A percentile compares a stretch with the other conserved stretches of the same genome.
Evolutionary conservation across 345 rosid species (phyloP).

Genomic region (Erodium maritimum): DNA sequence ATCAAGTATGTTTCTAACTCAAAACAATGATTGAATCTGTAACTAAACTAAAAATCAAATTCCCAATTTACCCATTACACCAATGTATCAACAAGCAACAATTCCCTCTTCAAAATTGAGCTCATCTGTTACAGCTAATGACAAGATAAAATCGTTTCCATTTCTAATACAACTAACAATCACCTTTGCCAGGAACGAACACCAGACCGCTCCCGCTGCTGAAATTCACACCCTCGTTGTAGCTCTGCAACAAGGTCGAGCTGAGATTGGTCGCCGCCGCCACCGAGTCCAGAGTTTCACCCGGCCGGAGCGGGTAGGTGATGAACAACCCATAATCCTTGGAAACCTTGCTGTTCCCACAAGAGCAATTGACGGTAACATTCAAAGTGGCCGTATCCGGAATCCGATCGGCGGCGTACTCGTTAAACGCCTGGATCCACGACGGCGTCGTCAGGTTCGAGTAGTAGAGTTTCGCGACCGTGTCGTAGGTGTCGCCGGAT

Average conservation of each 20-base stretch:
- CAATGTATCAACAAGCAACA: no score
- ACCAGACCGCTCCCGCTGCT: constrained; percentile 54
- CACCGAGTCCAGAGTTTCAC: constrained; percentile 35
- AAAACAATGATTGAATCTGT: neutral
- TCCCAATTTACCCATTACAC: neutral
- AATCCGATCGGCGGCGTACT: constrained; percentile 17
- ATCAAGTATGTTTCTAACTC: neutral
- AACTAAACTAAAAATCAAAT: neutral
- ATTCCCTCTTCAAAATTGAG: neutral
- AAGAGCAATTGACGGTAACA: constrained; percentile 66
- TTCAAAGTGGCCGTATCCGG: constrained; percentile 29
- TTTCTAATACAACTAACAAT: neutral
- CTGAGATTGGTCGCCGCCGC: constrained; percentile 24
- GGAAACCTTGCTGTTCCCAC: constrained; percentile 40
- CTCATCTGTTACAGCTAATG: neutral
- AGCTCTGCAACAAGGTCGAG: constrained; percentile 31
- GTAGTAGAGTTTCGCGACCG: constrained; percentile 18
- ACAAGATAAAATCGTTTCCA: neutral
- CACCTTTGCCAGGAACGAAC: constrained; percentile 63
- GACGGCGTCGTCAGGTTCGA: constrained; percentile 36
- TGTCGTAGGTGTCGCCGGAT: constrained; percentile 18
- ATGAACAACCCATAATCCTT: constrained; percentile 48
- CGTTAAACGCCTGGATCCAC: constrained; percentile 23
- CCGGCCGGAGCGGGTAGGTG: constrained; percentile 57
- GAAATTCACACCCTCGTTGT: constrained; percentile 51